Percentiles rank a stretch among this genome's conserved stretches.
Evolutionary conservation across 2,329 filamentous ascomycete species (phyloP).

Genomic region (Aspergillus sp.): DNA sequence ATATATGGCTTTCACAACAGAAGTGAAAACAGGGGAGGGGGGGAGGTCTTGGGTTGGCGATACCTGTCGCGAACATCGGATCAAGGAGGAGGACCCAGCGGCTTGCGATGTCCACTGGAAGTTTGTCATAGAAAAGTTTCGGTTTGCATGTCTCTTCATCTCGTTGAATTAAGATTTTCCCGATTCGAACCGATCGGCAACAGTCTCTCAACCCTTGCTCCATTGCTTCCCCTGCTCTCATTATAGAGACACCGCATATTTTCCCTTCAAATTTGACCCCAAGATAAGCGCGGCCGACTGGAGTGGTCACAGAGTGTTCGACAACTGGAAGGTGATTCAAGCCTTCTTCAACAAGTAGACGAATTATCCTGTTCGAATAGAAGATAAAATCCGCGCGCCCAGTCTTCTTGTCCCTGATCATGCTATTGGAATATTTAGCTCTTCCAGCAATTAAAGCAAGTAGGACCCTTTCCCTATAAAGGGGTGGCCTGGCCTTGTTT

Average conservation of each 20-base stretch:
- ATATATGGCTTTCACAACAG: too few species aligned
- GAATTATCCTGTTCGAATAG: slow-evolving; percentile 97
- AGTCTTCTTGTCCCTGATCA: slow-evolving; percentile 88
- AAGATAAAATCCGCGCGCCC: slow-evolving; percentile 96
- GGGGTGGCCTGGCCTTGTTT: too few species aligned
- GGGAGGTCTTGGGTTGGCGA: not conserved
- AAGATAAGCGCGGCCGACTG: slow-evolving; percentile 77
- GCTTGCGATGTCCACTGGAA: slow-evolving; percentile 84
- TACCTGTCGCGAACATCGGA: slow-evolving; percentile 98
- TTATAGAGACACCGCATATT: slow-evolving; percentile 97
- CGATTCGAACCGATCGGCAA: slow-evolving; percentile 94
- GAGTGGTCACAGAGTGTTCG: slow-evolving; percentile 80
- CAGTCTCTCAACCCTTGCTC: slow-evolving; percentile 94
- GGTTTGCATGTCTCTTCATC: slow-evolving; percentile 91
- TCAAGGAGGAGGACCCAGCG: slow-evolving; percentile 91
- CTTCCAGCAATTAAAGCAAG: slow-evolving; percentile 1
- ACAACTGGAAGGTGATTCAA: slow-evolving; percentile 92
- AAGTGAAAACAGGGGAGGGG: too few species aligned
- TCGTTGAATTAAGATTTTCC: slow-evolving; percentile 95
- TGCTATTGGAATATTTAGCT: slow-evolving; percentile 47
- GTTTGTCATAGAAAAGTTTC: slow-evolving; percentile 94
- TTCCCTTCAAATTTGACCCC: slow-evolving; percentile 95
- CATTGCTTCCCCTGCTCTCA: slow-evolving; percentile 97
- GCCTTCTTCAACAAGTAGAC: slow-evolving; percentile 90
- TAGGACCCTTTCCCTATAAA: too few species aligned